phyloP scores from a whole-genome alignment of 116 monocot species.

The Papilionanthe hybrid region DNA sequence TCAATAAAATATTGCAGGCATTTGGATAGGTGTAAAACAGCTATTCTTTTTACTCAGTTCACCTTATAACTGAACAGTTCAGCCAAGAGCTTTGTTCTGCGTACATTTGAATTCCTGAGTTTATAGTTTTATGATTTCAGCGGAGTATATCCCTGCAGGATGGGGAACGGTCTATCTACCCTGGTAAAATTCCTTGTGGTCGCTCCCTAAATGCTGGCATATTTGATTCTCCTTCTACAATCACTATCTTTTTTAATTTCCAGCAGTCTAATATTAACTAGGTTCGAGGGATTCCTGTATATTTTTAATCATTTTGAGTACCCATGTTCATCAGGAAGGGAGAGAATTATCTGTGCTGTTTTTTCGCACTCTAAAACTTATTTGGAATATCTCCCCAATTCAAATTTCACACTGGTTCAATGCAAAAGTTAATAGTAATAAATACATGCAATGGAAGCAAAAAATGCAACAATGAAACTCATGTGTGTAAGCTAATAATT shows the following conservation, averaged over 20 bases:
- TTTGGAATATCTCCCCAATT: too few species aligned
- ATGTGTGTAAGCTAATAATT: too few species aligned
- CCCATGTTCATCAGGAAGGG: too few species aligned
- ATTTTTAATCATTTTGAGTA: not conserved
- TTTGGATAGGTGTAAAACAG: not conserved
- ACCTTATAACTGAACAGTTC: not conserved
- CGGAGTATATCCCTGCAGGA: not conserved
- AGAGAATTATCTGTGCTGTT: too few species aligned
- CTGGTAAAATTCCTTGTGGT: not conserved
- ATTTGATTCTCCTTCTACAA: not conserved
- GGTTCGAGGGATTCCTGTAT: not conserved
- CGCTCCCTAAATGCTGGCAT: not conserved
- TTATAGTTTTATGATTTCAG: not conserved
- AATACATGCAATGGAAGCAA: too few species aligned
- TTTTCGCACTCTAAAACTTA: too few species aligned
- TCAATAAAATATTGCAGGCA: not conserved
- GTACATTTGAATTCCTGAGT: not conserved
- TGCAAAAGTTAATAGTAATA: too few species aligned
- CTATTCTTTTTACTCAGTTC: not conserved
- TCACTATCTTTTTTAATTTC: not conserved
- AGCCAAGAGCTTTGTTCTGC: not conserved
- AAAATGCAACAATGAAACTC: too few species aligned
- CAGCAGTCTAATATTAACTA: not conserved
- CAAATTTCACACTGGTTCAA: too few species aligned
- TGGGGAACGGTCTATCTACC: not conserved